Evolutionary conservation across 176 grass and related monocot genomes (phyloP).

Genomic region (Echinochloa phyllopogon): DNA sequence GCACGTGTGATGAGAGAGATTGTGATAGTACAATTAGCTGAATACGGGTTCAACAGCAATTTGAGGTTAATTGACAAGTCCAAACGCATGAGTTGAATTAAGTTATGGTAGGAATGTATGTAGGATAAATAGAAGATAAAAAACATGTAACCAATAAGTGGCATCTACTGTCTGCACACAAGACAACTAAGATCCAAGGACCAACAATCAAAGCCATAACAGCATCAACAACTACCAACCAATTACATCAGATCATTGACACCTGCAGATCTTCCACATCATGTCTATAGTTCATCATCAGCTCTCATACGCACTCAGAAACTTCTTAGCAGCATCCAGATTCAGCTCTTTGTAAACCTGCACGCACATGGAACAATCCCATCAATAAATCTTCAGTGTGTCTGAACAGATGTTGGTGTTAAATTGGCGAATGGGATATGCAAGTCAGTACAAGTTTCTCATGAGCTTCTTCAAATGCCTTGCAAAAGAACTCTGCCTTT

Average conservation of each 20-base stretch:
- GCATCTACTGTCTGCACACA: background rate
- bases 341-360: constrained; percentile 91
- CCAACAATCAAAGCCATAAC: constrained; percentile 11
- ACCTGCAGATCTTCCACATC: background rate
- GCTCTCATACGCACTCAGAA: constrained; percentile 53
- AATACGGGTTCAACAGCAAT: too few species aligned
- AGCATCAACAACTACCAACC: background rate
- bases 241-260: background rate
- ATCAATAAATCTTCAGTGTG: background rate
- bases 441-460: constrained; percentile 68
- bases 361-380: constrained; percentile 5
- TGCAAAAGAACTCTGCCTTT: constrained; percentile 73
- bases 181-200: background rate
- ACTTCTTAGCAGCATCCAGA: constrained; percentile 69
- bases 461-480: constrained; percentile 73
- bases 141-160: background rate
- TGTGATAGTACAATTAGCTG: too few species aligned
- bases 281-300: constrained; percentile 29
- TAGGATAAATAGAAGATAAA: too few species aligned
- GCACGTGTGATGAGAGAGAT: too few species aligned
- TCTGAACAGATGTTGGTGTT: background rate
- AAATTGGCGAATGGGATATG: background rate
- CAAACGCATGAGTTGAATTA: background rate
- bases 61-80: background rate
- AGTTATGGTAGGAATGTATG: background rate